Base-by-base conservation (phyloP, 2,329 filamentous ascomycete species). In the Allantophomopsis lycopodina region DNA sequence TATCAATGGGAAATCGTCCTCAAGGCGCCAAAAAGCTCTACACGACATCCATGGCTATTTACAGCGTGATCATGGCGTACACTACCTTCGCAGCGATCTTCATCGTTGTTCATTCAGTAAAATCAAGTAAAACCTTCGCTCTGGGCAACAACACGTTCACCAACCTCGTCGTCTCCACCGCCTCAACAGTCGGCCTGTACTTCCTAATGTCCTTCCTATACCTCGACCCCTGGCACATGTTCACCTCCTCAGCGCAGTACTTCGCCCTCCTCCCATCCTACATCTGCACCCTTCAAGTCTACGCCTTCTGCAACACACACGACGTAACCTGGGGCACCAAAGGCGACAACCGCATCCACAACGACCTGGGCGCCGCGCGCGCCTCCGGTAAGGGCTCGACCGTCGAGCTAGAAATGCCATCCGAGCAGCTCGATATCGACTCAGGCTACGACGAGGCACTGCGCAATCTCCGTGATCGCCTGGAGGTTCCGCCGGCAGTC, bases 261-360 rank as follows among this genome's bases (percentile, higher is more conserved):
- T 95, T 98, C 58, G 72, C 88, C 36, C 76, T 98, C 18, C 69
- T 98, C 30, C 91, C 91, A 0, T 80, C 72, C 32, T 98, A 96
- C 65, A 94, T 98, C 61, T 96, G 91, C 66, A 96, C 86, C 0
- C 71, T 98, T 2, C 91, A 98, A 60, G 87, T 96, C 15, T 98
- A 98, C 62, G 91, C 91, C 34, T 98, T 98, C 62, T 96, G 91
- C 68, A 98, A 98, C 65, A 94, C 89, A 0, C 91, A 98, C 72
- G 91, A 98, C 58, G 87, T 98, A 15, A 94, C 88, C 0, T 98
- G 91, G 91, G 91, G 91, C 35, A 98, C 91, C 35, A 98, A 98
- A 64, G 91, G 91, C 42, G 91, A 98, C 69, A 98, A 98, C 60
- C 78, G 94, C 30, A 80, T 91, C 52, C 81, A 85, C 60, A 95